phyloP scores from a whole-genome alignment of 805 yeast genomes.

The Vanderwaltozyma polyspora region DNA sequence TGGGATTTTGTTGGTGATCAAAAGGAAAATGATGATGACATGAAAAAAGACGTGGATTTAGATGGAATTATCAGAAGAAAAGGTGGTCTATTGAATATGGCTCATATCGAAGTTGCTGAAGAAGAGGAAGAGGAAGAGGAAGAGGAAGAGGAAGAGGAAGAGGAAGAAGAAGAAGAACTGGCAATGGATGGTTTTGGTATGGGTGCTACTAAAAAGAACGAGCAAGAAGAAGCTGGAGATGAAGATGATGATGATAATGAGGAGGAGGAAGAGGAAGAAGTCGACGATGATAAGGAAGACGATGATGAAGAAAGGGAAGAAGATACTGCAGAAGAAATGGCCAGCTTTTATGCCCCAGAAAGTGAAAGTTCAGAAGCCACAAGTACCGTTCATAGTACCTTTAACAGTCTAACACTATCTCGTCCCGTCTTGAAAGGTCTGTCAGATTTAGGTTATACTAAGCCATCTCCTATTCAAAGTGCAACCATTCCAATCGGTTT shows the following conservation, averaged over 20 bases:
- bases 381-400: conserved; percentile 45
- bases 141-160: conserved; percentile 35
- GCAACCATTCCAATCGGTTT: conserved; percentile 90
- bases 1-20: conserved; percentile 65
- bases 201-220: conserved; percentile 19
- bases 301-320: conserved; percentile 24
- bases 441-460: conserved; percentile 66
- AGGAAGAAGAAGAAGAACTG: conserved; percentile 27
- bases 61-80: conserved; percentile 80
- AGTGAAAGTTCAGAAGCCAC: conserved; percentile 45
- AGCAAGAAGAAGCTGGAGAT: conserved; percentile 21
- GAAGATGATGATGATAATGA: conserved; percentile 21
- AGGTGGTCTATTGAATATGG: conserved; percentile 59
- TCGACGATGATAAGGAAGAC: conserved; percentile 9
- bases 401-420: conserved; percentile 70
- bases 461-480: conserved; percentile 89
- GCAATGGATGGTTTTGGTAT: conserved; percentile 31
- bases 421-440: conserved; percentile 85
- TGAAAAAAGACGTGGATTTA: conserved; percentile 61
- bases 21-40: conserved; percentile 10
- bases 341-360: conserved; percentile 58
- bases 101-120: conserved; percentile 32
- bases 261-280: conserved; percentile 23
- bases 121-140: conserved; percentile 32
- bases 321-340: conserved; percentile 65